These are phyloP conservation scores for Candida odintsovae DNA, from an alignment of 805 yeast species.

Conservation along the genomic window DNA sequence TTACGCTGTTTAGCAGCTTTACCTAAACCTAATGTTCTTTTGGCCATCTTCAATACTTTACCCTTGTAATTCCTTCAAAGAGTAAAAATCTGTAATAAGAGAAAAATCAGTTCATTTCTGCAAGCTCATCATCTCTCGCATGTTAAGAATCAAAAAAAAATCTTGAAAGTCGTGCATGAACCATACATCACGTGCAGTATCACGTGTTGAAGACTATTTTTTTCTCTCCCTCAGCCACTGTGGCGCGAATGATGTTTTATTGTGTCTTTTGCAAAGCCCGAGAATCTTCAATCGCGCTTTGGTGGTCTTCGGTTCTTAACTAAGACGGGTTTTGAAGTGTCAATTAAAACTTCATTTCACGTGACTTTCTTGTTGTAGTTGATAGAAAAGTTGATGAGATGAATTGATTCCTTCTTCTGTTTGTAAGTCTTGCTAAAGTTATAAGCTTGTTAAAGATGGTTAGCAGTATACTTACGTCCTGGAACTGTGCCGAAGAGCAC, in stretches of 20 bases:
- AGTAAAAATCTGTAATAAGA: not conserved
- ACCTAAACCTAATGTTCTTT: constrained; percentile 63
- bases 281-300: not conserved
- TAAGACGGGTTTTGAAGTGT: not conserved
- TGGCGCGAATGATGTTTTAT: not conserved
- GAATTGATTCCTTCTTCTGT: not conserved
- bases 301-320: not conserved
- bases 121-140: not conserved
- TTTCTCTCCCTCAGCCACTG: not conserved
- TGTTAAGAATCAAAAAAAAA: constrained; percentile 9
- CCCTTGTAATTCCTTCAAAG: not conserved
- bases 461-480: constrained; percentile 13
- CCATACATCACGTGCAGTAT: not conserved
- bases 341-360: constrained; percentile 1
- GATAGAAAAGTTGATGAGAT: not conserved
- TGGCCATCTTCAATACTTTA: constrained; percentile 37
- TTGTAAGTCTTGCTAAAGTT: not conserved
- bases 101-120: not conserved
- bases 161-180: constrained; percentile 18
- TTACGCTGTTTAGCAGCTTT: constrained; percentile 46
- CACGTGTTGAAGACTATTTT: not conserved
- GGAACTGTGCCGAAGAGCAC: constrained; percentile 41
- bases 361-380: constrained; percentile 2
- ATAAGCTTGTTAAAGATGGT: not conserved
- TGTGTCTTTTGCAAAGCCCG: not conserved